Percentiles rank a stretch among this genome's conserved stretches.
Evolutionary conservation across 1,284 basidiomycete genomes (phyloP).

Genomic region (Coniferiporia weirii): DNA sequence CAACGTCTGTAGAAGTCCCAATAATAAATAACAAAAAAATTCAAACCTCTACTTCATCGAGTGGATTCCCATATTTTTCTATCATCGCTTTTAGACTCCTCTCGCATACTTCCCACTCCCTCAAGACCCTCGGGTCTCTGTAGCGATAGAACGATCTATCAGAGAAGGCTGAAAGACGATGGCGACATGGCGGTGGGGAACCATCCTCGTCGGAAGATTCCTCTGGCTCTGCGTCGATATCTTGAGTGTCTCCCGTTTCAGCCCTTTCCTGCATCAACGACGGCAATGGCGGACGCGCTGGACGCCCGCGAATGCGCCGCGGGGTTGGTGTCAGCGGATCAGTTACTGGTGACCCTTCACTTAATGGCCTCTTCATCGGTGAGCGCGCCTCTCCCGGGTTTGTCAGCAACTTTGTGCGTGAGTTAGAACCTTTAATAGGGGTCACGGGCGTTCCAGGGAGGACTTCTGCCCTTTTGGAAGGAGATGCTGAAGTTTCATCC

Average conservation of each 20-base stretch:
- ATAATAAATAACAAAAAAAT: not conserved
- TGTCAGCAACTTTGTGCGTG: not conserved
- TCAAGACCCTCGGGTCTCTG: conserved; percentile 13
- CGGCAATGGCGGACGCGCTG: not conserved
- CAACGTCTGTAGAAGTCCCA: too few species aligned
- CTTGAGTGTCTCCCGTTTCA: not conserved
- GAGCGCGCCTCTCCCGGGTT: not conserved
- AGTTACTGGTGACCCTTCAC: not conserved
- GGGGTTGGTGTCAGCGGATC: conserved; percentile 13
- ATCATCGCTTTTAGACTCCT: conserved; percentile 5
- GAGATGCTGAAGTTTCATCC: not conserved
- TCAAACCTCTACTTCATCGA: not conserved
- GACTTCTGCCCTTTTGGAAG: not conserved
- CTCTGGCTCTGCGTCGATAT: not conserved
- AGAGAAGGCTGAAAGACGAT: conserved; percentile 7
- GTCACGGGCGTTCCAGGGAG: not conserved
- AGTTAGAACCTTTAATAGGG: conserved; percentile 1
- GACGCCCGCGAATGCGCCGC: not conserved
- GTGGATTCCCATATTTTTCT: conserved; percentile 2
- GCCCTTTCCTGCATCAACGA: not conserved
- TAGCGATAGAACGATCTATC: conserved; percentile 16
- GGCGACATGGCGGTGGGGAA: conserved; percentile 11
- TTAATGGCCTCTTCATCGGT: conserved; percentile 5
- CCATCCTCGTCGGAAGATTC: conserved; percentile 8
- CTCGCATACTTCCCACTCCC: conserved; percentile 14